Evolutionary conservation across 2,329 filamentous ascomycete genomes (phyloP).

Genomic region (Atkinsonella hypoxylon): DNA sequence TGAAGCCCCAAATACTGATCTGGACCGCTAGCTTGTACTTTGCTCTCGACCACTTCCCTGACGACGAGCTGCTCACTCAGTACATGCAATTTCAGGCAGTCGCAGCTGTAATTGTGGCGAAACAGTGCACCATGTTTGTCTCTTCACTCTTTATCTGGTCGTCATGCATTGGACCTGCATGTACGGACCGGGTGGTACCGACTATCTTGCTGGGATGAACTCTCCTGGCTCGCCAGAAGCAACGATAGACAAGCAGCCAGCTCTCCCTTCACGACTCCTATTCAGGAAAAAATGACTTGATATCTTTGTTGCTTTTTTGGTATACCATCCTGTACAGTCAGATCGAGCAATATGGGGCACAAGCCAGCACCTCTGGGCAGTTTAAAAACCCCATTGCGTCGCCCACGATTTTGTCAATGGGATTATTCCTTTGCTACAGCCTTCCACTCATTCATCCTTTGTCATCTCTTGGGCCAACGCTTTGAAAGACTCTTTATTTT

Average conservation of each 20-base stretch:
- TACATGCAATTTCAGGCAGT: not conserved
- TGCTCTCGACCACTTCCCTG: not conserved
- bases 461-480: not conserved
- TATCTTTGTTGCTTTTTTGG: not conserved
- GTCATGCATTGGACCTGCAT: not conserved
- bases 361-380: not conserved
- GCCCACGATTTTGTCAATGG: not conserved
- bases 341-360: not conserved
- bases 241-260: not conserved
- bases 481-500: not conserved
- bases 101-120: not conserved
- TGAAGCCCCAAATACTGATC: not conserved
- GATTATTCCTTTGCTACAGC: not conserved
- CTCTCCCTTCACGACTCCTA: not conserved
- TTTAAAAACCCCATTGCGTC: slow-evolving; percentile 1
- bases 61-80: not conserved
- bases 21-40: not conserved
- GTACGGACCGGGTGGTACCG: not conserved
- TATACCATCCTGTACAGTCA: not conserved
- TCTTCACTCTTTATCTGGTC: not conserved
- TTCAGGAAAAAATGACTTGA: not conserved
- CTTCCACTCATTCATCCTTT: not conserved
- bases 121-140: not conserved
- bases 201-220: not conserved
- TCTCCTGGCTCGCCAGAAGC: not conserved